Evolutionary conservation across 2,329 filamentous ascomycete genomes (phyloP).

Genomic region (Sordariomycetes sp.): DNA sequence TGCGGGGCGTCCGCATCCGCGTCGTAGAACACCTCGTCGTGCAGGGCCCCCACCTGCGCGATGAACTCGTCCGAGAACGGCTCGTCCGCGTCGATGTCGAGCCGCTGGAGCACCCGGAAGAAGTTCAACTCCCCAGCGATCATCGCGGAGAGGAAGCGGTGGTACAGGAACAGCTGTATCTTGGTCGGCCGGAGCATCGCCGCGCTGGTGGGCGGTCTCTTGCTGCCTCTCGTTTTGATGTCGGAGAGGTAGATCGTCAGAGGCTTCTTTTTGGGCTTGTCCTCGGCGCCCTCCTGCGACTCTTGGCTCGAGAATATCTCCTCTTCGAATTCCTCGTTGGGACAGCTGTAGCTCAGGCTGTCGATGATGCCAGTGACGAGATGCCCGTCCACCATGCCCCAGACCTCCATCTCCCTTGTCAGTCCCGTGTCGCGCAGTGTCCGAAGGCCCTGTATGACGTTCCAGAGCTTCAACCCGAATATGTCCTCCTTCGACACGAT

Average conservation of each 20-base stretch:
- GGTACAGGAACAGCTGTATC: conserved; percentile 86
- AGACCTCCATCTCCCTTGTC: conserved; percentile 71
- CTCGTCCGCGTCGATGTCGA: conserved; percentile 53
- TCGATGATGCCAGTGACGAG: conserved; percentile 88
- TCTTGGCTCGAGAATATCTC: conserved; percentile 26
- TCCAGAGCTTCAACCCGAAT: conserved; percentile 80
- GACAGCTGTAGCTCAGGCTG: conserved; percentile 66
- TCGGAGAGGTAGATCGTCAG: conserved; percentile 68
- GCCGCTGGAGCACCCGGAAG: conserved; percentile 56
- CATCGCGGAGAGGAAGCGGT: conserved; percentile 69
- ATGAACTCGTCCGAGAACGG: conserved; percentile 73
- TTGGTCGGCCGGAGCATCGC: conserved; percentile 65
- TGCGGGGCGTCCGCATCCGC: background rate
- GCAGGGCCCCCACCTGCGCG: conserved; percentile 58
- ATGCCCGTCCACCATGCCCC: conserved; percentile 74
- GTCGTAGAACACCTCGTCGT: conserved; percentile 54
- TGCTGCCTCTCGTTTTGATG: conserved; percentile 69
- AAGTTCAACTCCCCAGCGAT: conserved; percentile 63
- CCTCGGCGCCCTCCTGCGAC: conserved; percentile 8
- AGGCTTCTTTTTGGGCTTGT: background rate
- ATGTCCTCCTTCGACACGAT: conserved; percentile 67
- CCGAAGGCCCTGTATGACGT: conserved; percentile 75
- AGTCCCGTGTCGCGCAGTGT: conserved; percentile 60
- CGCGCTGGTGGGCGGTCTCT: conserved; percentile 52
- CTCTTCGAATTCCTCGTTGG: conserved; percentile 59